Evolutionary conservation across 371 early-diverging fungal genomes (phyloP).

Genomic region (Furculomyces boomerangus): DNA sequence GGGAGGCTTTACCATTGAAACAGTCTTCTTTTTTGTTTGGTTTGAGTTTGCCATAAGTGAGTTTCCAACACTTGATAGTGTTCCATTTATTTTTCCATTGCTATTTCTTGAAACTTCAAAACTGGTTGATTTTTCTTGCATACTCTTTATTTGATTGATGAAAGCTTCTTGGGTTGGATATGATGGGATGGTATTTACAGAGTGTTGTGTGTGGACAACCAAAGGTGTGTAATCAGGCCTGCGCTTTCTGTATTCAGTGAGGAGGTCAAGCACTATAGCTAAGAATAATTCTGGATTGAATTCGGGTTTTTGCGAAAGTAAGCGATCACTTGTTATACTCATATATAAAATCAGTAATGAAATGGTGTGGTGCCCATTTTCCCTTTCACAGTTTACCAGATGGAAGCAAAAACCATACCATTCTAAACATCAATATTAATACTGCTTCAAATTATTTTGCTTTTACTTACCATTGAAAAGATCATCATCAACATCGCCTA

Average conservation of each 20-base stretch:
- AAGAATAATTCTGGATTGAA: slow-evolving; percentile 23
- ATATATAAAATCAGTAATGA: slow-evolving; percentile 18
- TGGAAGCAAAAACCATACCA: slow-evolving; percentile 9
- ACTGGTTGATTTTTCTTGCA: not conserved
- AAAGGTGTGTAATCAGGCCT: slow-evolving; percentile 22
- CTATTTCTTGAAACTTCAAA: not conserved
- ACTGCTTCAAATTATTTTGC: too few species aligned
- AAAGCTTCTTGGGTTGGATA: not conserved
- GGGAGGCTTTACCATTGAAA: not conserved
- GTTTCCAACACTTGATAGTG: not conserved
- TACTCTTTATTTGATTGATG: not conserved
- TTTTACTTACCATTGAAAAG: slow-evolving; percentile 13
- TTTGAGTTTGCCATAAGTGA: too few species aligned
- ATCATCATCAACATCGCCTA: slow-evolving; percentile 18
- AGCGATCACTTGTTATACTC: slow-evolving; percentile 15
- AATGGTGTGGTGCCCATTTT: not conserved
- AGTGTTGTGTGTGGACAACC: slow-evolving; percentile 7
- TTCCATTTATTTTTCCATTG: not conserved
- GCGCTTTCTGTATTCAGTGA: slow-evolving; percentile 24
- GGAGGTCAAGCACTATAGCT: slow-evolving; percentile 16
- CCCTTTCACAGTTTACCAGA: slow-evolving; percentile 13
- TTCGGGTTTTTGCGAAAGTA: slow-evolving; percentile 20
- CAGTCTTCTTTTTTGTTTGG: too few species aligned
- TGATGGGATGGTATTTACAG: slow-evolving; percentile 4
- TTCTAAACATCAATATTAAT: too few species aligned